A percentile compares a stretch with the other conserved stretches of the same genome.
These are phyloP conservation scores for Beta vulgaris DNA, from an alignment of 148 eudicot species.

Conservation along the genomic window DNA sequence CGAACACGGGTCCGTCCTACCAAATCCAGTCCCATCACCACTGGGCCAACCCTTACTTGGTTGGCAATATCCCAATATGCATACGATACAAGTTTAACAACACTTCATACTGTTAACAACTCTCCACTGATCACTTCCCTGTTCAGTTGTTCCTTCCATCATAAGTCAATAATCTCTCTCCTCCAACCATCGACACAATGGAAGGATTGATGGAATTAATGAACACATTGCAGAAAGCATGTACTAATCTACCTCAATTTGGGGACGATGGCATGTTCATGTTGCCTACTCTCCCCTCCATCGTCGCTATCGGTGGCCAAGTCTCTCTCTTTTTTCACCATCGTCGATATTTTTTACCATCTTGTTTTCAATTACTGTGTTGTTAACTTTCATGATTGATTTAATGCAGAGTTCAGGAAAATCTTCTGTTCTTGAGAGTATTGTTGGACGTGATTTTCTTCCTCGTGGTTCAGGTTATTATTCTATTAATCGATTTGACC, in stretches of 20 bases:
- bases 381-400: not conserved
- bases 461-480: conserved; percentile 86
- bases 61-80: no score
- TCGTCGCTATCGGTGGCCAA: conserved; percentile 75
- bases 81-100: no score
- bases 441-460: conserved; percentile 82
- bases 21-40: no score
- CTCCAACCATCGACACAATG: no score
- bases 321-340: conserved; percentile 20
- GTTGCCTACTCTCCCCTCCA: conserved; percentile 51
- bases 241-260: conserved; percentile 41
- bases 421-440: conserved; percentile 76
- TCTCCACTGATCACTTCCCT: no score
- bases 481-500: no score
- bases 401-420: conserved; percentile 66
- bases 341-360: not conserved
- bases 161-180: no score
- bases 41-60: no score
- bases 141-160: no score
- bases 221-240: conserved; percentile 46
- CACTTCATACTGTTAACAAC: no score
- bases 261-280: conserved; percentile 31
- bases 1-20: no score
- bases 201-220: conserved; percentile 44
- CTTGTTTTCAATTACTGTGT: not conserved